These are phyloP conservation scores for Didymella keratinophila DNA, from an alignment of 2,329 filamentous ascomycete genomes.

Conservation along the genomic window DNA sequence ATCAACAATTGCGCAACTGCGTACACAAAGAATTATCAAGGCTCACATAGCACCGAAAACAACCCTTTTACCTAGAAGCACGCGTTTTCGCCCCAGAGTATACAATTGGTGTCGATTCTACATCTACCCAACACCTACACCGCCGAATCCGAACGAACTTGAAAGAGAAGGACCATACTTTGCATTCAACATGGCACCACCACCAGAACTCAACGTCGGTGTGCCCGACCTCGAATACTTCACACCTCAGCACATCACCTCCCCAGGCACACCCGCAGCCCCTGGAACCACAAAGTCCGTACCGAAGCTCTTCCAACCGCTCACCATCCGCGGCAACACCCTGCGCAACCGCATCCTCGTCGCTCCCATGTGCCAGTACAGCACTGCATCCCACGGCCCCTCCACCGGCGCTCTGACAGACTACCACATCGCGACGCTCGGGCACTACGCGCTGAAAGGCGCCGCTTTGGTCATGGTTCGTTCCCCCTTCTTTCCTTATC, in stretches of 20 bases:
- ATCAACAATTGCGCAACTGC: slow-evolving; percentile 14
- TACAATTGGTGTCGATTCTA: too few species aligned
- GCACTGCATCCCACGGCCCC: slow-evolving; percentile 44
- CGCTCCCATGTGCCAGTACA: slow-evolving; percentile 52
- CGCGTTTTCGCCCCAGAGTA: background rate
- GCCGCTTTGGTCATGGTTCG: slow-evolving; percentile 40
- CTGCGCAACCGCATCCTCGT: slow-evolving; percentile 50
- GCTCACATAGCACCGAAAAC: background rate
- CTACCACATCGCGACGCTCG: slow-evolving; percentile 50
- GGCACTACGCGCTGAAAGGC: slow-evolving; percentile 52
- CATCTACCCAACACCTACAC: background rate
- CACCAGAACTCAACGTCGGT: slow-evolving; percentile 38
- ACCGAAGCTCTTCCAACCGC: slow-evolving; percentile 48
- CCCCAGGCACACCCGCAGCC: slow-evolving; percentile 48
- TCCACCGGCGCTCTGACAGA: slow-evolving; percentile 48
- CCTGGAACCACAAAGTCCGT: slow-evolving; percentile 17
- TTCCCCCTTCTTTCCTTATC: background rate
- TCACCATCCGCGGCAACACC: slow-evolving; percentile 47
- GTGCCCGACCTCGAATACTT: slow-evolving; percentile 52
- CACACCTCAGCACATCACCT: slow-evolving; percentile 54
- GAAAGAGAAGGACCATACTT: background rate
- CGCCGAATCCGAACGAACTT: background rate
- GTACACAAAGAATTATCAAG: background rate
- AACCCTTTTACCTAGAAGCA: background rate
- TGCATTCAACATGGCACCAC: slow-evolving; percentile 23